Conservation (phyloP, 83 land plant genomes). For the Picea engelmannii region DNA sequence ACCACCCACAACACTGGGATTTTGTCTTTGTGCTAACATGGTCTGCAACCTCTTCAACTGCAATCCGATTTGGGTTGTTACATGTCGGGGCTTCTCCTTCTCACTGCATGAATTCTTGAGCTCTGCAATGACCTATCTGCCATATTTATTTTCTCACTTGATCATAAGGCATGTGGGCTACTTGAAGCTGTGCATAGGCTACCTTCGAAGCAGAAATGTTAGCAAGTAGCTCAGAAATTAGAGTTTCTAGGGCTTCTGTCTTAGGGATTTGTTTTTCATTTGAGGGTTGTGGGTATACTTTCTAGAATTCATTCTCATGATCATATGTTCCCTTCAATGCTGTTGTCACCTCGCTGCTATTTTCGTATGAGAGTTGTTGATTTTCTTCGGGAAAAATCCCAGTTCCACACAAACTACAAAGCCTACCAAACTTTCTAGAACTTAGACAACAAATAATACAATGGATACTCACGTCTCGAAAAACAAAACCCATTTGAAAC, state of each 20-base stretch:
- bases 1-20: too few species aligned
- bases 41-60: neutral
- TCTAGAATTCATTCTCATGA: constrained; percentile 52
- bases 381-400: constrained; percentile 34
- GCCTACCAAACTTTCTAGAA: constrained; percentile 21
- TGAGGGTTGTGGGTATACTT: constrained; percentile 21
- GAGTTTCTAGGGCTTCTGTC: constrained; percentile 32
- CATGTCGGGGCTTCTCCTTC: constrained; percentile 34
- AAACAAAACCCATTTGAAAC: too few species aligned
- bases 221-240: constrained; percentile 42
- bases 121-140: constrained; percentile 81
- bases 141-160: constrained; percentile 67
- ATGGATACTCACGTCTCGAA: neutral
- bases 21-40: too few species aligned
- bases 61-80: too few species aligned
- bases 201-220: constrained; percentile 70
- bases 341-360: constrained; percentile 2
- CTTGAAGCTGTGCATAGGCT: constrained; percentile 75
- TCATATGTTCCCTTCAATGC: constrained; percentile 11
- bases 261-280: constrained; percentile 37
- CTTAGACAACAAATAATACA: neutral
- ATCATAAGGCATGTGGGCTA: constrained; percentile 85
- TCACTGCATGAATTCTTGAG: constrained; percentile 69
- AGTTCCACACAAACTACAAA: constrained; percentile 26
- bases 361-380: neutral